Percentiles rank a stretch among this genome's conserved stretches.
Evolutionary conservation across 805 yeast species (phyloP).

Genomic region (Kuraishia molischiana): DNA sequence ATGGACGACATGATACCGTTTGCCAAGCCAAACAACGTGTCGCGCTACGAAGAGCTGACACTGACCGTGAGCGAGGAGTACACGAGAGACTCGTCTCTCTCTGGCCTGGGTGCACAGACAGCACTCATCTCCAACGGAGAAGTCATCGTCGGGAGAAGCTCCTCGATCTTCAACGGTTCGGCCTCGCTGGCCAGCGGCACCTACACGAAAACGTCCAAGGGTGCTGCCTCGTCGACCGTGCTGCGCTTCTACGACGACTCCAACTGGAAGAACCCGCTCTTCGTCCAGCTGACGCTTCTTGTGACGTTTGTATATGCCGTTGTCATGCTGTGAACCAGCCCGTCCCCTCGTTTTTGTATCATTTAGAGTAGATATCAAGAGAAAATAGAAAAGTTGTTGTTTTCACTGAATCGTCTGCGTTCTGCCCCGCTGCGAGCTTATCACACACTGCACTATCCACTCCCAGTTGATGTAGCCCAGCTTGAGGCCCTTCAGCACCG

Average conservation of each 20-base stretch:
- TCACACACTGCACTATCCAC: constrained; percentile 58
- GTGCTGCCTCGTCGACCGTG: not conserved
- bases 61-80: constrained; percentile 10
- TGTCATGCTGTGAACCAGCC: not conserved
- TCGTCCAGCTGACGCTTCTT: constrained; percentile 1
- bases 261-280: too few species aligned
- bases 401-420: too few species aligned
- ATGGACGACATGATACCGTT: constrained; percentile 15
- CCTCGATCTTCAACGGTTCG: not conserved
- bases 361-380: too few species aligned
- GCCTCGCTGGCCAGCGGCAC: not conserved
- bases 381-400: too few species aligned
- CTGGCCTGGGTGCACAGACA: constrained; percentile 7
- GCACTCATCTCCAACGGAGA: constrained; percentile 20
- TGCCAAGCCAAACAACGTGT: constrained; percentile 15
- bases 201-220: not conserved
- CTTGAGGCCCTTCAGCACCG: constrained; percentile 1
- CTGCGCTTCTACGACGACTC: too few species aligned
- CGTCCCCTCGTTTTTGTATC: too few species aligned
- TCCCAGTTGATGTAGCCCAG: constrained; percentile 43
- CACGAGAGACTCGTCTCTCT: constrained; percentile 3
- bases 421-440: constrained; percentile 12
- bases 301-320: not conserved
- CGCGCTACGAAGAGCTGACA: constrained; percentile 12
- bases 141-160: constrained; percentile 7